Base-by-base conservation (phyloP, 352 stramenopile species). In the Globisporangium uncinulatum region DNA sequence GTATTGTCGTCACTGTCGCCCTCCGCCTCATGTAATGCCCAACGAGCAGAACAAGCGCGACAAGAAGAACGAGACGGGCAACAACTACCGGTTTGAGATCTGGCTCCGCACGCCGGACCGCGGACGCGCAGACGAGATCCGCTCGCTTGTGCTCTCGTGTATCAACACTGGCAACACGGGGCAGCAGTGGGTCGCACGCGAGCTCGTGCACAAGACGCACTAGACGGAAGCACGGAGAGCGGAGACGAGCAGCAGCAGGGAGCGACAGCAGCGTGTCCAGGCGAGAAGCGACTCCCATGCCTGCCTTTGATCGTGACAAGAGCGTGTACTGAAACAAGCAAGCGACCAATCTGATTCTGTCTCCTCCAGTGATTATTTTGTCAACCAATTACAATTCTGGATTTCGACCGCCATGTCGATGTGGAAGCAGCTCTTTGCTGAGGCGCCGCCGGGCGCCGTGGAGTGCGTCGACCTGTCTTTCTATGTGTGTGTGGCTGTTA, bases 71-170 rank as follows among this genome's bases (percentile, higher is more conserved):
- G 78, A 93, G 41, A 65, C 71, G 29, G 79, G 70, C 61, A 92
- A 92, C 71, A 87, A 87, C 66, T 94, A 92, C 70, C 83, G 83
- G 39, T 94, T 84, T 57, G 83, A 94, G 62, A 87, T 94, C 59
- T 94, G 83, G 83, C 66, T 94, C 59, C 81, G 83, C 45, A 78
- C 70, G 7, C 56, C 67, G 14, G 81, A 84, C 54, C 79, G 81
- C 51, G 65, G 62, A 24, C 70, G 76, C 15, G 83, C 83, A 3
- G 82, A 94, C 49, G 79, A 89, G 43, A 92, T 94, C 61, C 80
- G 81, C 63, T 74, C 71, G 57, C 76, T 76, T 48, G 83, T 87
- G 51, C 57, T 91, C 17, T 71, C 79, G 20, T 74, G 83, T 56
- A 69, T 94, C 49, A 94, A 94, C 72, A 63, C 67, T 39, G 65